Evolutionary conservation across 148 eudicot genomes (phyloP), one percentile per base, ranked within the genome.

Genomic region (Chenopodium berlandieri): DNA sequence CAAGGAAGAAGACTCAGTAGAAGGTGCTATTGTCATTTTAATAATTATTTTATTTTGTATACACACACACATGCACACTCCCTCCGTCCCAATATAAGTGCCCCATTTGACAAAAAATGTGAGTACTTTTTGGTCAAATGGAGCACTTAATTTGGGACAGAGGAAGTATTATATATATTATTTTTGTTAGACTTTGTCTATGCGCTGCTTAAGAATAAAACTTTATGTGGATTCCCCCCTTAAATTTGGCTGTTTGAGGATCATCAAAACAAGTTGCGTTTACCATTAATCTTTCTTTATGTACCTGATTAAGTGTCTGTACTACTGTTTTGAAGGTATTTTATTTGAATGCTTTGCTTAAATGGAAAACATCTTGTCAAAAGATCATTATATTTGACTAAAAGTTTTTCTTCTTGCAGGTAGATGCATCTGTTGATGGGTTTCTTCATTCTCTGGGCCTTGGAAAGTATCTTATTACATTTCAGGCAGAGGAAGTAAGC

Each of bases 401-500:
- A 75, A 74, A 44, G 4, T 1, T 44, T 80, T 81, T 37, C 25
- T 30, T 83, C 44, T 23, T 86, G 80, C 86, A 94, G 98, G 91
- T 62, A 79, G 94, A 92, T 83, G 69, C 86, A 66, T 83, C 97
- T 63, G 94, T 94, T 78, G 96, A 94, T 81, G 90, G 83, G 68
- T 92, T 94, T 84, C 88, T 94, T 86, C 89, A 85, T 66, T 92
- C 96, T 66, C 82, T 94, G 73, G 98, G 92, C 58, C 91, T 94
- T 71, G 93, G 91, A 75, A 94, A 93, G 83, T 95, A 91, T 85
- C 89, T 88, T 56, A 91, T 89, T 72, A 88, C 90, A 76, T 90
- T 92, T 88, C 95, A 91, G 84, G 93, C 91, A 3, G 92, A 92
- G 87, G 97, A 94, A 88, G 97, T 92, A 89, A 81, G 91, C 65